phyloP scores from a whole-genome alignment of 257 asterid species.

The Penstemon davidsonii region DNA sequence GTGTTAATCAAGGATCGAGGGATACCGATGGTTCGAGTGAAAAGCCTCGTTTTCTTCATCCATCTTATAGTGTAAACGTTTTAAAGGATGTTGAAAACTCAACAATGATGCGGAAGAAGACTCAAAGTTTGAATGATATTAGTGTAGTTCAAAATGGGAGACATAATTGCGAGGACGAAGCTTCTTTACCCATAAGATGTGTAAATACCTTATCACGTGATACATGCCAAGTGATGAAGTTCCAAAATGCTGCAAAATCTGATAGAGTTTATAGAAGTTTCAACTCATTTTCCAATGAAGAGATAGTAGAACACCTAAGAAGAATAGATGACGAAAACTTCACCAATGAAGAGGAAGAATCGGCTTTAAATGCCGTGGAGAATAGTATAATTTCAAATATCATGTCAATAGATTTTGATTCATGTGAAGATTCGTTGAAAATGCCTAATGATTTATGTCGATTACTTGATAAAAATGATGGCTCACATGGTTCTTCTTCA shows the following conservation, averaged over 20 bases:
- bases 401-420: constrained; percentile 79
- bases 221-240: constrained; percentile 67
- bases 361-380: constrained; percentile 65
- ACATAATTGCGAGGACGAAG: constrained; percentile 58
- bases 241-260: constrained; percentile 75
- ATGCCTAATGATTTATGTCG: constrained; percentile 54
- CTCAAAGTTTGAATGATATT: constrained; percentile 49
- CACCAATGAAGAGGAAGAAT: constrained; percentile 54
- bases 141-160: constrained; percentile 42
- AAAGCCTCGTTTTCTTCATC: constrained; percentile 36
- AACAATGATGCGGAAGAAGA: constrained; percentile 40
- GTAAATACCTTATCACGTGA: constrained; percentile 61
- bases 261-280: constrained; percentile 80
- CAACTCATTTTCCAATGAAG: constrained; percentile 89
- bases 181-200: constrained; percentile 54
- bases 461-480: constrained; percentile 53
- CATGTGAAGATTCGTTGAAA: constrained; percentile 58
- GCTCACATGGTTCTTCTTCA: constrained; percentile 69
- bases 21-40: constrained; percentile 42
- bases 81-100: constrained; percentile 51
- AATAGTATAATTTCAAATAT: constrained; percentile 76
- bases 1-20: constrained; percentile 40
- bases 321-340: constrained; percentile 62
- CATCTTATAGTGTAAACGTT: constrained; percentile 43
- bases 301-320: constrained; percentile 88